Conservation (phyloP, 352 stramenopile genomes). For the Saprolegnia parasitica region DNA sequence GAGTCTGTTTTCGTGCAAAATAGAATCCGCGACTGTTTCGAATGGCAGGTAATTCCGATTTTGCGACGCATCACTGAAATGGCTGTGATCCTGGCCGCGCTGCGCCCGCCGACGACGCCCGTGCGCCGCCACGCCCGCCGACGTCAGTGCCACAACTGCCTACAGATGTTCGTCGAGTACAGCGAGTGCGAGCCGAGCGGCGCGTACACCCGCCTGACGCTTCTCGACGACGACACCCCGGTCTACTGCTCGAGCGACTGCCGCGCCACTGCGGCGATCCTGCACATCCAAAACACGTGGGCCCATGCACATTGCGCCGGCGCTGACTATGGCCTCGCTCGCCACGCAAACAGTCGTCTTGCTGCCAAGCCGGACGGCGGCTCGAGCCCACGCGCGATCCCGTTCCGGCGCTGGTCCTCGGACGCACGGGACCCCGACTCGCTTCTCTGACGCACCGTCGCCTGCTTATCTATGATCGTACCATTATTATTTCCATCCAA, state of each 20-base stretch:
- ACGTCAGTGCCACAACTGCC: slow-evolving; percentile 11
- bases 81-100: too few relatives aligned
- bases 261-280: not conserved
- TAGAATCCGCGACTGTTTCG: not conserved
- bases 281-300: slow-evolving; percentile 13
- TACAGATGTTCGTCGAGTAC: slow-evolving; percentile 3
- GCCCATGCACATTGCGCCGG: not conserved
- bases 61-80: too few relatives aligned
- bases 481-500: too few relatives aligned
- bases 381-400: not conserved
- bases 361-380: not conserved
- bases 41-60: too few relatives aligned
- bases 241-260: slow-evolving; percentile 13
- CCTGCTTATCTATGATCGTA: too few relatives aligned
- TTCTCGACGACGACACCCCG: not conserved
- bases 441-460: not conserved
- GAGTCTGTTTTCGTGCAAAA: too few relatives aligned
- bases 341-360: too few relatives aligned
- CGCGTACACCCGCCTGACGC: not conserved
- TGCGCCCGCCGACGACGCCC: too few relatives aligned
- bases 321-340: too few relatives aligned
- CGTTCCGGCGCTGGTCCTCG: not conserved
- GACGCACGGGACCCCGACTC: not conserved
- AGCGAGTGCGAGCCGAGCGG: not conserved
- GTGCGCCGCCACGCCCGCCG: not conserved